Base-by-base conservation (phyloP, 2,329 filamentous ascomycete species). In the Calonectria crousiana region DNA sequence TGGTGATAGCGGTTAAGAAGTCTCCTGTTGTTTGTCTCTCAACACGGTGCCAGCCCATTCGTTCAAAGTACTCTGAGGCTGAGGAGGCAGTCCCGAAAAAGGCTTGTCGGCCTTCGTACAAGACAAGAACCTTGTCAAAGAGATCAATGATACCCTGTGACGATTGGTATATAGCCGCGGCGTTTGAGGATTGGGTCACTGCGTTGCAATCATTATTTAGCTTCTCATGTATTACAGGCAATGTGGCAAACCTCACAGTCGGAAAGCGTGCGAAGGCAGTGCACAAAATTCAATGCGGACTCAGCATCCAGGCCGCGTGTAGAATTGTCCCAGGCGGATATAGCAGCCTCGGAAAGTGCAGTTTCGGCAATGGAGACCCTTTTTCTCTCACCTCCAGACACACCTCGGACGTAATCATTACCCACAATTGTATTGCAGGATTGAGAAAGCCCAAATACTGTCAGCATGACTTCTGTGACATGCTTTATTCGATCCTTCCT, bases 211-310 rank as follows among this genome's bases (percentile, higher is more conserved):
- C 38, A 20, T 56, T 30, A 1, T 47, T 23, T 32, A 68, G 13
- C 6, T 53, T 68, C 44, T 53, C 66, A 18, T 62, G 2, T 62
- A 67, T 26, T 47, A 62, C 26, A 2, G 32, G 62, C 53, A 6
- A 62, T 72, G 52, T 52, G 44, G 34, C 44, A 56, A 14, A 23
- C 32, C 65, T 56, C n/a, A 67, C 76, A 26, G 13, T 81, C 79
- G 0, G 78, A 73, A 38, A 75, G 74, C 0, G 66, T 70, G 6
- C 78, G 75, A n/a, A 81, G 32, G 2, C 74, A 76, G 11, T 62
- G 60, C 5, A 72, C 75, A 58, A 90, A 90, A 74, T 90, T 87
- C 65, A 90, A 85, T 38, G 89, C 89, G 75, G 90, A 90, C 52
- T 88, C 65, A 6, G 71, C 67, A 47, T 73, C 71, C 1, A 73